Base-by-base conservation (phyloP, 345 rosid genomes). In the Salix suchowensis region DNA sequence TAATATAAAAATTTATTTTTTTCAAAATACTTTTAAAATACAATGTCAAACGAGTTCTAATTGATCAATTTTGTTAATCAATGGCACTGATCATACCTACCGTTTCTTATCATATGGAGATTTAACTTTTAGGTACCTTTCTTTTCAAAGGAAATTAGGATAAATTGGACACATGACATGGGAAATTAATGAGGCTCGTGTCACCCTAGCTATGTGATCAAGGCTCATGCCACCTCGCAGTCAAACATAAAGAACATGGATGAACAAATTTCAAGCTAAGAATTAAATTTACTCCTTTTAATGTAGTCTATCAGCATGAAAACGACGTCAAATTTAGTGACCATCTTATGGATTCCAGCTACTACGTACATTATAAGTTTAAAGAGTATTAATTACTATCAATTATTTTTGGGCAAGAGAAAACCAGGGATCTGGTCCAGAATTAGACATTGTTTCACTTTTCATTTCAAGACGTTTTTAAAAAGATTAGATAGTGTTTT, bases 81-180 rank as follows among this genome's bases (percentile, higher is more conserved):
- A 48, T 48, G 6, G 18, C 2, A 15, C 54, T 15, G 1, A 14
- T 15, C 19, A 48, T 48, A 4, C 19, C 21, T 16, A 16, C 16
- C 55, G 7, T 16, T 1, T 50, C 55, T 1, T 16, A 50, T 50
- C n/a, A 8, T 18, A 18, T 16, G 10, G 58, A 8, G 7, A 42
- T 39, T 39, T 26, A 5, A 46, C 12, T 74, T 61, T 65, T 65
- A 21, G 77, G 34, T 65, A 44, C 12, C 2, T 13, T 44, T 65
- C 70, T 65, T 46, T 40, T 46, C 76, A 64, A 65, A 46, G 21
- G 46, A 44, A 74, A 28, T 28, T 74, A 19, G 46, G 62, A 46
- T 65, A n/a, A 64, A 52, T 32, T 65, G 7, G 68, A 61, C 64
- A 46, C 15, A 0, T 65, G 10, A n/a, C 42, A 4, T 32, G 70